phyloP scores from a whole-genome alignment of 225 moss, liverwort and hornwort species.

The Physcomitrellopsis africana region DNA sequence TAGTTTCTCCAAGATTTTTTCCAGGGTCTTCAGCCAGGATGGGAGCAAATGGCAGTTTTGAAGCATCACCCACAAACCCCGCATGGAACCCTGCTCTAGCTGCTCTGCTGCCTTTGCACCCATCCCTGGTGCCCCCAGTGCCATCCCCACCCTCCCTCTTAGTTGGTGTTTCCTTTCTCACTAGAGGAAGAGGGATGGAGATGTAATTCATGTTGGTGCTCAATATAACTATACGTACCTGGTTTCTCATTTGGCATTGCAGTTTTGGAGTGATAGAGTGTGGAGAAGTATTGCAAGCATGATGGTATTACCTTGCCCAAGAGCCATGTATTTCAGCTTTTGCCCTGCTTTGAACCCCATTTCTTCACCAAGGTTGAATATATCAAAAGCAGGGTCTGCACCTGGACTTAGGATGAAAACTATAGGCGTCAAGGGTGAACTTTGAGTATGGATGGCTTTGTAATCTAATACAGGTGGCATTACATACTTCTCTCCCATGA shows the following conservation, averaged over 20 bases:
- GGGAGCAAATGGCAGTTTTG: slow-evolving; percentile 95
- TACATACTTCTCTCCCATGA: slow-evolving; percentile 87
- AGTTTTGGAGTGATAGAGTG: too few species aligned
- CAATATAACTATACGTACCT: too few species aligned
- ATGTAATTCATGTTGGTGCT: too few species aligned
- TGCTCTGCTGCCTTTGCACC: slow-evolving; percentile 83
- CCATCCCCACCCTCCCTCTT: too few species aligned
- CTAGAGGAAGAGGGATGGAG: too few species aligned
- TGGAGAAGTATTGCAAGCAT: too few species aligned
- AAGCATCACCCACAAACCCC: slow-evolving; percentile 93
- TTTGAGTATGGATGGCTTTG: slow-evolving; percentile 74
- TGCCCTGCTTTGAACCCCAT: slow-evolving; percentile 87
- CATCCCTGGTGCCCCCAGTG: slow-evolving; percentile 54
- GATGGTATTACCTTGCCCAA: slow-evolving; percentile 63
- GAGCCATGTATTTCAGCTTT: slow-evolving; percentile 94
- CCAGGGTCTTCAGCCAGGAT: slow-evolving; percentile 88
- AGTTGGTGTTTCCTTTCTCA: too few species aligned
- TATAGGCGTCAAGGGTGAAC: slow-evolving; percentile 81
- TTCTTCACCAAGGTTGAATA: slow-evolving; percentile 90
- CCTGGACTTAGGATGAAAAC: slow-evolving; percentile 95
- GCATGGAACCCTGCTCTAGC: slow-evolving; percentile 72
- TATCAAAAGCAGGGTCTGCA: slow-evolving; percentile 94
- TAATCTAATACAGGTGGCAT: slow-evolving; percentile 88
- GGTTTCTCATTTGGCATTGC: too few species aligned
- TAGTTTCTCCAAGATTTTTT: slow-evolving; percentile 87